Conservation (phyloP, 768 basidiomycete species). For the Chalciporus sphaerocephalus region DNA sequence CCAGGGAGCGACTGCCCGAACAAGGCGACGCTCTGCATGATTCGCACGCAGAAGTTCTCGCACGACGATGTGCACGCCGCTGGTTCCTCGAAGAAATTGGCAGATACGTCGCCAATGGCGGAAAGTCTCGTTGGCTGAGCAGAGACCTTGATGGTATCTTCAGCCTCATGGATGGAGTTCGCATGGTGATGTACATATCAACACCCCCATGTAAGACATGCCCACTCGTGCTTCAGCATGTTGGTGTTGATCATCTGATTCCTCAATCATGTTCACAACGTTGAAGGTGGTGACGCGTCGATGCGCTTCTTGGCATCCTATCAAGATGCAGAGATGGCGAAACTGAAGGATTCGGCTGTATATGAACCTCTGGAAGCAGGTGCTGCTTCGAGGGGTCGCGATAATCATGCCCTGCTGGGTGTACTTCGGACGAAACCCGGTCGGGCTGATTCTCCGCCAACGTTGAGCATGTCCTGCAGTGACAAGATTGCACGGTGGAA, state of each 20-base stretch:
- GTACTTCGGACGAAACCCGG: conserved; percentile 92
- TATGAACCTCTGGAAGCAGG: conserved; percentile 34
- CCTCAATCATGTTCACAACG: not conserved
- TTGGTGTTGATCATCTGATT: conserved; percentile 3
- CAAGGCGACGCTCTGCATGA: conserved; percentile 83
- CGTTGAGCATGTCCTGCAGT: conserved; percentile 86
- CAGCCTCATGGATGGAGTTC: conserved; percentile 42
- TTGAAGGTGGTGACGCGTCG: conserved; percentile 83
- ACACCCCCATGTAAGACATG: conserved; percentile 51
- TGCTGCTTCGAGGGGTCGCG: conserved; percentile 65
- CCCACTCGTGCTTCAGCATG: conserved; percentile 45
- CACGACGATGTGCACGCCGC: conserved; percentile 67
- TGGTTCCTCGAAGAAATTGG: conserved; percentile 77
- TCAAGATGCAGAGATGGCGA: conserved; percentile 74
- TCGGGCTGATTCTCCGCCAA: conserved; percentile 80
- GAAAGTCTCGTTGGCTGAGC: conserved; percentile 50
- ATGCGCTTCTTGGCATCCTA: conserved; percentile 67
- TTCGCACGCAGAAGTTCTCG: conserved; percentile 89
- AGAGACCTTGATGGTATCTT: conserved; percentile 38
- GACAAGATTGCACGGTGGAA: conserved; percentile 93
- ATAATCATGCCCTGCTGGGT: conserved; percentile 70
- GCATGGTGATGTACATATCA: conserved; percentile 72
- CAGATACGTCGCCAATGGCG: conserved; percentile 13
- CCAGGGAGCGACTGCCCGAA: conserved; percentile 52
- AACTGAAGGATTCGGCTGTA: conserved; percentile 51